Percentiles rank a stretch among this genome's conserved stretches.
Evolutionary conservation across 2,329 filamentous ascomycete genomes (phyloP).

Genomic region (Botrytis aclada): DNA sequence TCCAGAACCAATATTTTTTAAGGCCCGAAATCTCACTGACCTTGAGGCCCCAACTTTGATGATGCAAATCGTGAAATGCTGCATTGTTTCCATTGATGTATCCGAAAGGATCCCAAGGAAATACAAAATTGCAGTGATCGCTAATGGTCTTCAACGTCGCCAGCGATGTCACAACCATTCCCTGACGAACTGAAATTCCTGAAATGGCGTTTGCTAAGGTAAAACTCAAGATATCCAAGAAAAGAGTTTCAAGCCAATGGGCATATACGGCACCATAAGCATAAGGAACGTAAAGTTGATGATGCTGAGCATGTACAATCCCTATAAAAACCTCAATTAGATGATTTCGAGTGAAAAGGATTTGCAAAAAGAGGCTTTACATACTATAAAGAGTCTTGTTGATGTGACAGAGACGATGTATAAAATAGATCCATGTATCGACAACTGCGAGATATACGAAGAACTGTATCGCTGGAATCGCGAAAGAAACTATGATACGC

Average conservation of each 20-base stretch:
- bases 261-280: conserved; percentile 18
- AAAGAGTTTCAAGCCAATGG: conserved; percentile 14
- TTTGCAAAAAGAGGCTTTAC: not conserved
- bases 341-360: not conserved
- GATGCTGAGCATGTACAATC: conserved; percentile 11
- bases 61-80: conserved; percentile 21
- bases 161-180: conserved; percentile 14
- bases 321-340: not conserved
- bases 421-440: conserved; percentile 17
- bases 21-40: not conserved
- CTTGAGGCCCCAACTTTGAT: conserved; percentile 21
- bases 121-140: conserved; percentile 20
- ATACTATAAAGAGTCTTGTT: conserved; percentile 16
- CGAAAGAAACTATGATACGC: conserved; percentile 6
- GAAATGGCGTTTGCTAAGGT: conserved; percentile 11
- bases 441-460: conserved; percentile 15
- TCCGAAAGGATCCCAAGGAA: conserved; percentile 16
- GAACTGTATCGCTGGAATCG: not conserved
- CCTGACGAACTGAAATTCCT: conserved; percentile 18
- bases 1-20: not conserved
- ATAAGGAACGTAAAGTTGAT: conserved; percentile 14
- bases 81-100: conserved; percentile 15
- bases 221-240: conserved; percentile 18
- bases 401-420: conserved; percentile 10
- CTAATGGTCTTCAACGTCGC: conserved; percentile 17